Evolutionary conservation across 768 basidiomycete genomes (phyloP).

Genomic region (Pleurotus djamor): DNA sequence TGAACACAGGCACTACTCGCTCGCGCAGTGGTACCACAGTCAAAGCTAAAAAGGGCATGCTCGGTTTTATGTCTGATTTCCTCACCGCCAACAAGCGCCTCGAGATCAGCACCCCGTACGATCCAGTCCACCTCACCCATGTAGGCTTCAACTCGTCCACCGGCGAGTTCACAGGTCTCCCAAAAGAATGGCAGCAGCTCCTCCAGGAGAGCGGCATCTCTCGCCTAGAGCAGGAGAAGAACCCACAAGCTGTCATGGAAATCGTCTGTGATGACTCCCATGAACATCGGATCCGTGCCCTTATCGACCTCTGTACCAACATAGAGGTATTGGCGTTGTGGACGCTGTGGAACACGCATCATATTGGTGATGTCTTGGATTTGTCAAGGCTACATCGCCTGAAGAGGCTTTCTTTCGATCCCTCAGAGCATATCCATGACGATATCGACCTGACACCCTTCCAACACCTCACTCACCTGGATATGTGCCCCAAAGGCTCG

Average conservation of each 20-base stretch:
- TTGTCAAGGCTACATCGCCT: too few relatives aligned
- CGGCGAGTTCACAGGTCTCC: constrained; percentile 96
- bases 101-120: constrained; percentile 97
- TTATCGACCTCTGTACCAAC: too few relatives aligned
- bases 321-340: too few relatives aligned
- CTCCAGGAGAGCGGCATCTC: constrained; percentile 96
- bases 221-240: constrained; percentile 92
- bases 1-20: constrained; percentile 22
- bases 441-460: background rate
- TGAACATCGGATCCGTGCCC: too few relatives aligned
- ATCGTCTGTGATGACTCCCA: too few relatives aligned
- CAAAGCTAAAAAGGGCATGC: constrained; percentile 65
- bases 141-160: constrained; percentile 99
- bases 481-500: background rate
- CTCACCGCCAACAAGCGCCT: constrained; percentile 74
- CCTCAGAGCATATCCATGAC: background rate
- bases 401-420: background rate
- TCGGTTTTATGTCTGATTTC: constrained; percentile 69
- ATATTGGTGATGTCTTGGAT: too few relatives aligned
- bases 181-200: constrained; percentile 99
- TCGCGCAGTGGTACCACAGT: constrained; percentile 45
- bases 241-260: constrained; percentile 97
- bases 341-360: too few relatives aligned
- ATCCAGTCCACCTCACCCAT: constrained; percentile 98
- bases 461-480: background rate